Base-by-base conservation (phyloP, 257 asterid genomes). In the Eucommia ulmoides region DNA sequence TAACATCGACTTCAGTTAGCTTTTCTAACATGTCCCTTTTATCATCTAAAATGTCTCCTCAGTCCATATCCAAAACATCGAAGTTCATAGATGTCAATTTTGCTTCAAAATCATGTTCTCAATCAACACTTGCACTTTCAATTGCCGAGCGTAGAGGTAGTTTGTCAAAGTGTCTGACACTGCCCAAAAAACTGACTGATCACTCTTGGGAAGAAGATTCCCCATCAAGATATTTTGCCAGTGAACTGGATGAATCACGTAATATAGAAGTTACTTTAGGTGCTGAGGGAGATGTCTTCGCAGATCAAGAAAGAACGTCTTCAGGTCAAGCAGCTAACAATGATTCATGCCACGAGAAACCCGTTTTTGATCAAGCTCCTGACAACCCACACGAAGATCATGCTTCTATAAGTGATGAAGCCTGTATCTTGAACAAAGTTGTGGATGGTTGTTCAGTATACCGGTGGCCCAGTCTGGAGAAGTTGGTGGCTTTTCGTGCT, bases 11-110 rank as follows among this genome's bases (percentile, higher is more conserved):
- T 53, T 57, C 60, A 20, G 55, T 67, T 52, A 48, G 62, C 21
- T 52, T 64, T 25, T 60, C 72, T 24, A 58, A 46, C 49, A 54
- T 61, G 66, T 60, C 53, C 15, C 55, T 65, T 9, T 59, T 52
- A 35, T 58, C 78, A 19, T 61, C 75, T 48, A 74, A 67, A 55
- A 51, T 74, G 62, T 56, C 65, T 63, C 76, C 75, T 2, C 72
- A 64, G 52, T 71, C 75, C 9, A 65, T 71, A 54, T 67, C 78
- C 52, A 67, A 65, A 61, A 67, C 61, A 50, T 67, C 78, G 22
- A 74, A 61, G 55, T 74, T 63, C 44, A 74, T 74, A 49, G 82
- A 74, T 61, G 82, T 74, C 52, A 74, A 64, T 58, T 71, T 74
- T 60, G 59, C 59, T 41, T 66, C 72, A 3, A 52, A 58, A 33